Evolutionary conservation across 345 rosid species (phyloP).

Genomic region (Ceriops tagal): DNA sequence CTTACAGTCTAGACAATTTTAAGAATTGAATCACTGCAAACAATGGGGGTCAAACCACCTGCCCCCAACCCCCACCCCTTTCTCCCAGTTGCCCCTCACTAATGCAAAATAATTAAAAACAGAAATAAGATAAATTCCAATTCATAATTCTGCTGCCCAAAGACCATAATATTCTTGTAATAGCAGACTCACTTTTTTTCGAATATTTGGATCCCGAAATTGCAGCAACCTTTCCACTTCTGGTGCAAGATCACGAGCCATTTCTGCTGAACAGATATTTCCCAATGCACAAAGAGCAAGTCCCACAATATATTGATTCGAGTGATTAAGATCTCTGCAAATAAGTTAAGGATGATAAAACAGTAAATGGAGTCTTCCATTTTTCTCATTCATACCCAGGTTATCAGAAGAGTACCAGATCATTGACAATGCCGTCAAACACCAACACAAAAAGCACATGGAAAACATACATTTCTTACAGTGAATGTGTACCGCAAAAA

Average conservation of each 20-base stretch:
- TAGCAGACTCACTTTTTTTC: constrained; percentile 69
- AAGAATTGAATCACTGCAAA: background rate
- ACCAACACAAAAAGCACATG: too few relatives aligned
- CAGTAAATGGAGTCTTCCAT: background rate
- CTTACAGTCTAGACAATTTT: background rate
- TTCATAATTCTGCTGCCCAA: background rate
- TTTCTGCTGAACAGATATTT: constrained; percentile 95
- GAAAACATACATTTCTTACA: too few relatives aligned
- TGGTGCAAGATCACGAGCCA: constrained; percentile 99
- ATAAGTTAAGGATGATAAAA: constrained; percentile 53
- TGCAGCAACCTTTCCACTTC: constrained; percentile 96
- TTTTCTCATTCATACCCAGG: background rate
- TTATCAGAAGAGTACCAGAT: background rate
- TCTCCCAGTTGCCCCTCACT: background rate
- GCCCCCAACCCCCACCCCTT: background rate
- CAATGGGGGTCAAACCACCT: background rate
- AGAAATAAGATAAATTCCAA: background rate
- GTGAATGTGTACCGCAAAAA: background rate
- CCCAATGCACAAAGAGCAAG: constrained; percentile 99
- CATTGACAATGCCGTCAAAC: background rate
- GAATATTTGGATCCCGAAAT: constrained; percentile 97
- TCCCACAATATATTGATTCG: constrained; percentile 96
- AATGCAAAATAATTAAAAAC: background rate
- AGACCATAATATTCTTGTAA: constrained; percentile 6
- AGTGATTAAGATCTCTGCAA: constrained; percentile 93